Evolutionary conservation across 768 basidiomycete species (phyloP), one percentile per base, ranked within the genome.

Genomic region (Boletellus sp.): DNA sequence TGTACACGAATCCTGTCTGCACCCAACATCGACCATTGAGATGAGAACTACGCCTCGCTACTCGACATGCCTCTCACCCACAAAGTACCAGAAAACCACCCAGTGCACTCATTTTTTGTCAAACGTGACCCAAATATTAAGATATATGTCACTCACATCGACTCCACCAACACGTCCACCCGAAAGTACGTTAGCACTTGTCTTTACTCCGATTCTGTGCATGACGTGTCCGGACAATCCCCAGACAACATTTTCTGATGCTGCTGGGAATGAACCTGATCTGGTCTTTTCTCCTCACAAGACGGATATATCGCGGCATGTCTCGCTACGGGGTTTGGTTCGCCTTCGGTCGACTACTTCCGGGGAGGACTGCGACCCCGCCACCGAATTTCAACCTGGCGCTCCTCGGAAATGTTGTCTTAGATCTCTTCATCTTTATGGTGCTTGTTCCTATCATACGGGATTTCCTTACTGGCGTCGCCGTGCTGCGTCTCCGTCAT

Each of bases 121-220:
- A 28, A 37, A 5, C 46, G 59, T 40, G 57, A 61, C 41, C 44
- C 56, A 4, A 56, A 43, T 33, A 50, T 34, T 38, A 67, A 67
- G 52, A 36, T 69, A 26, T 69, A 59, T 48, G 59, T 67, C 28
- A 69, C 65, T 22, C 66, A 67, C 19, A 42, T 65, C 26, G 61
- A 69, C 37, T 39, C 59, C 20, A 31, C 53, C 34, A 50, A 55
- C 48, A 48, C 24, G 31, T 54, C 47, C 24, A 48, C 51, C 31
- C 52, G 61, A 47, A 67, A 56, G 66, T 69, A 51, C 45, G 67
- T 53, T 5, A 35, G 1, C 36, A 10, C 31, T 33, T 6, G 1
- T 42, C 12, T 37, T 8, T 17, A 8, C 16, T 37, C 36, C 19
- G 9, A 24, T 39, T 32, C 28, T 32, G 5, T 17, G 19, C 28